Evolutionary conservation across 1,284 basidiomycete species (phyloP), one percentile per base, ranked within the genome.

Genomic region (Xerocomus amazonicus): DNA sequence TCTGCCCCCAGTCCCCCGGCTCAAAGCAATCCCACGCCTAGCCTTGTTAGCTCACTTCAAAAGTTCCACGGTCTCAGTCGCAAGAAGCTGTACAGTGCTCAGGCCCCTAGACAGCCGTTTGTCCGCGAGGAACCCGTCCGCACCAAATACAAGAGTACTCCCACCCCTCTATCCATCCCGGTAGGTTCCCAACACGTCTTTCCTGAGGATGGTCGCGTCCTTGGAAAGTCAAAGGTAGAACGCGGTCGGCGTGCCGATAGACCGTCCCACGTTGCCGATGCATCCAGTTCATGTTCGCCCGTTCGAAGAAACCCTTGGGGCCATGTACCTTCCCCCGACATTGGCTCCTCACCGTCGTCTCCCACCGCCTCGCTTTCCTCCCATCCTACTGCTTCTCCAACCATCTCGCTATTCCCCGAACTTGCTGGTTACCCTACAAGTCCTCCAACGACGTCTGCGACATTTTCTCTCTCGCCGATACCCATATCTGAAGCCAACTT

Each of bases 61-160:
- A 75, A 79, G 56, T 70, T 78, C 13, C 81, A 83, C 47, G 81
- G 81, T 8, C 56, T 83, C 39, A 81, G 78, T 8, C 80, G 81
- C 63, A 83, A 82, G 67, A 82, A 81, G 52, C 70, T 80, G 9
- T 82, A 81, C 51, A 76, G 79, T n/a, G 46, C 72, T 27, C 75
- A 78, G 56, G 70, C 77, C 12, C 54, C 68, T 14, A 71, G 75
- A 27, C 62, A 69, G 32, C 78, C 81, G 0, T 82, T 82, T 60
- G 70, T 82, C 54, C 70, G 72, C 23, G 76, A 80, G 35, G 78
- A 77, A 26, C 61, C 65, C 0, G 63, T 66, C 36, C 63, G 65
- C 35, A 37, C 55, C 6, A 65, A 67, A 40, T 68, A 65, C 39
- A 66, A 66, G 44, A 67, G 56, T 26, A 54, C 60, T 4, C 61